These are phyloP conservation scores for Penicillium macrosclerotiorum DNA, from an alignment of 495 filamentous ascomycete species.

Conservation along the genomic window DNA sequence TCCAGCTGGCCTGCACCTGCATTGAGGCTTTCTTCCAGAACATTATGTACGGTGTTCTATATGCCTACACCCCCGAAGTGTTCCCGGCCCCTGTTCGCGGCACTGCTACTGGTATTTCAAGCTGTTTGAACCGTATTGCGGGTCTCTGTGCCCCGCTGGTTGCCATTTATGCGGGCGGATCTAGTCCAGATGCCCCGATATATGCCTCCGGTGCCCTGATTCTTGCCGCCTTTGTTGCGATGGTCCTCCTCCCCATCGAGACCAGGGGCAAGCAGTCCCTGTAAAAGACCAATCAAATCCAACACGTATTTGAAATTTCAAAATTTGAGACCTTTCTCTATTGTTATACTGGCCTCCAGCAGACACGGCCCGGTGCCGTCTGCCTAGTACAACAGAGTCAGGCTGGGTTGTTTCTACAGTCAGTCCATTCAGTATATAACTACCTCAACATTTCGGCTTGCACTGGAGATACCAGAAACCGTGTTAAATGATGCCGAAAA, in stretches of 20 bases:
- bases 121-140: slow-evolving; percentile 55
- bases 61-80: slow-evolving; percentile 61
- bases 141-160: slow-evolving; percentile 60
- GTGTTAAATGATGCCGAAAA: no score
- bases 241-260: slow-evolving; percentile 53
- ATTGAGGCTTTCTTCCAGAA: slow-evolving; percentile 62
- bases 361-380: no score
- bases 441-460: no score
- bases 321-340: no score
- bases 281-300: no score
- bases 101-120: slow-evolving; percentile 56
- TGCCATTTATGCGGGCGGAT: slow-evolving; percentile 45
- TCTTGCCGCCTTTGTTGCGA: slow-evolving; percentile 50
- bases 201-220: slow-evolving; percentile 53
- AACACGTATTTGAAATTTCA: no score
- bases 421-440: no score
- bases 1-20: slow-evolving; percentile 51
- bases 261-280: slow-evolving; percentile 50
- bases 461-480: no score
- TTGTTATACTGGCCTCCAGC: no score
- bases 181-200: slow-evolving; percentile 48
- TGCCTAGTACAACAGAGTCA: no score
- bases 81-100: slow-evolving; percentile 59
- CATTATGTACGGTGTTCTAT: slow-evolving; percentile 63
- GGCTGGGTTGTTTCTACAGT: no score